Percentiles rank a stretch among this genome's conserved stretches.
These are phyloP conservation scores for Odontarrhena argentea DNA, from an alignment of 345 rosid species.

Conservation along the genomic window DNA sequence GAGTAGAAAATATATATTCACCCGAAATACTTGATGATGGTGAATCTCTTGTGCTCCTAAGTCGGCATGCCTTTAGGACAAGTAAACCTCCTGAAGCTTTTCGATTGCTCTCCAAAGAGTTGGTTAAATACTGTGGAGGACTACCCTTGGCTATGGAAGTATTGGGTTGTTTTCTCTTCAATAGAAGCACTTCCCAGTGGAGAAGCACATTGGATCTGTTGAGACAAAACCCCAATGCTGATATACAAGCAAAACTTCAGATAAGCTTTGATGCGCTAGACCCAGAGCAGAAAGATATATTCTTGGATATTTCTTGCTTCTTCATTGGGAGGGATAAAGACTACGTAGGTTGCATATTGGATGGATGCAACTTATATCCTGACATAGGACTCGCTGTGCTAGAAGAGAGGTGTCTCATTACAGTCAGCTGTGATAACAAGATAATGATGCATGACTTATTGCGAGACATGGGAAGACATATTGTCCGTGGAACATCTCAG, in stretches of 20 bases:
- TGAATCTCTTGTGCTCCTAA: constrained; percentile 33
- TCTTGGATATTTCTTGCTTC: constrained; percentile 42
- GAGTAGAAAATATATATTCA: neutral
- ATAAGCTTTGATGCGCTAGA: constrained; percentile 26
- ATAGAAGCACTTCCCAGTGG: too few relatives aligned
- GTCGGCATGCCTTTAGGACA: constrained; percentile 31
- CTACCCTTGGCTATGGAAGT: constrained; percentile 44
- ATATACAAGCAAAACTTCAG: constrained; percentile 21
- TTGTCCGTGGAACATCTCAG: constrained; percentile 20
- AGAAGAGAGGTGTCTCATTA: constrained; percentile 3
- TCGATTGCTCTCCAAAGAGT: neutral
- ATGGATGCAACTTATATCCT: constrained; percentile 27
- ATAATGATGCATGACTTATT: constrained; percentile 40
- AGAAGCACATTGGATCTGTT: neutral
- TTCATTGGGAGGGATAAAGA: constrained; percentile 30
- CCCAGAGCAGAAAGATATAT: neutral
- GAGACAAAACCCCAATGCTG: neutral
- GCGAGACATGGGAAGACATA: constrained; percentile 44
- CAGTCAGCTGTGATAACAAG: constrained; percentile 6
- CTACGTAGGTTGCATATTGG: constrained; percentile 31
- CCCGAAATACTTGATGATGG: neutral
- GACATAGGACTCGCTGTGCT: constrained; percentile 18
- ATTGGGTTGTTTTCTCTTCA: neutral
- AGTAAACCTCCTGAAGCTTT: constrained; percentile 8
- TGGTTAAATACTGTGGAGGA: constrained; percentile 28